These are phyloP conservation scores for Chaetomiaceae sp. DNA, from an alignment of 2,329 filamentous ascomycete genomes.

Conservation along the genomic window DNA sequence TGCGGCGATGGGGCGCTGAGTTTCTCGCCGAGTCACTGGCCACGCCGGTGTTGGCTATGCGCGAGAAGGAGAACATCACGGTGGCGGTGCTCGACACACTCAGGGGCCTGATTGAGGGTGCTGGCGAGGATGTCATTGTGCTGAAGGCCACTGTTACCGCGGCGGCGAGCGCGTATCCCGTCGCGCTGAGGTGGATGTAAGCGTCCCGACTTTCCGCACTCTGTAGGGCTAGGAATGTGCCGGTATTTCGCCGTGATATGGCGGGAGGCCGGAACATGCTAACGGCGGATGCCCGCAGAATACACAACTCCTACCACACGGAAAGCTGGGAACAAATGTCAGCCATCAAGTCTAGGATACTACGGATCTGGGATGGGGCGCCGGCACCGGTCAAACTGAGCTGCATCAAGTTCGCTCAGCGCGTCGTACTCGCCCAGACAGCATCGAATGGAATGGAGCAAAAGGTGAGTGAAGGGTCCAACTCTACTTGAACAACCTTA, in stretches of 20 bases:
- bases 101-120: conserved; percentile 60
- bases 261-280: conserved; percentile 7
- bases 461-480: conserved; percentile 47
- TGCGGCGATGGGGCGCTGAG: conserved; percentile 92
- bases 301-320: conserved; percentile 76
- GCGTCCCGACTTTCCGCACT: conserved; percentile 39
- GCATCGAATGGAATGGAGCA: conserved; percentile 75
- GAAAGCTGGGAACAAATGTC: conserved; percentile 83
- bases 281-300: conserved; percentile 46
- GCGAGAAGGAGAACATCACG: conserved; percentile 75
- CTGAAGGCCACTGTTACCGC: conserved; percentile 83
- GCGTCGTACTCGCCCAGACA: conserved; percentile 87
- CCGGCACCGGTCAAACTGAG: conserved; percentile 74
- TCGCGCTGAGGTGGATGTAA: conserved; percentile 91
- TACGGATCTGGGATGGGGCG: conserved; percentile 81
- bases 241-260: background rate
- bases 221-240: background rate
- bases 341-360: conserved; percentile 80
- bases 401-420: conserved; percentile 96
- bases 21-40: conserved; percentile 95
- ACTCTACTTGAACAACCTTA: background rate
- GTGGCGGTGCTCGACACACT: conserved; percentile 73
- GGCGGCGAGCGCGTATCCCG: conserved; percentile 84
- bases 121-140: conserved; percentile 71
- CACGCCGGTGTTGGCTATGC: conserved; percentile 70